These are phyloP conservation scores for Pulicaria dysenterica DNA, from an alignment of 129 eudicot genomes.

Conservation along the genomic window DNA sequence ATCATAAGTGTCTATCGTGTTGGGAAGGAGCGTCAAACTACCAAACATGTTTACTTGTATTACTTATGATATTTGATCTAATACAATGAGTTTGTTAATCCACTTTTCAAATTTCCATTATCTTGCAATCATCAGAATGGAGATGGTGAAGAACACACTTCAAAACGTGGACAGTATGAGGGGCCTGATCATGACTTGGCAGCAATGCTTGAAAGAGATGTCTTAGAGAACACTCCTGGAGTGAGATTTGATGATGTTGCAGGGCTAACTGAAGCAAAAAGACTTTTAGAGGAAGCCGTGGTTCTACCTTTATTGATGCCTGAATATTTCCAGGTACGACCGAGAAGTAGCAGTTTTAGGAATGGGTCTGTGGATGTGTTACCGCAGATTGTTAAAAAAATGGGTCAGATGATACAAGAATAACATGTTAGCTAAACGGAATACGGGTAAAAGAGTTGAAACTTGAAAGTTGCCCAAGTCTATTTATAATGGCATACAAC, in stretches of 20 bases:
- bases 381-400: neutral
- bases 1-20: neutral
- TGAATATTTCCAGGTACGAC: constrained; percentile 89
- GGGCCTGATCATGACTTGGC: constrained; percentile 97
- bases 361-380: neutral
- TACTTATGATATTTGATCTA: neutral
- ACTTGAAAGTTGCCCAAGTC: neutral
- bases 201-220: constrained; percentile 97
- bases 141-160: constrained; percentile 80
- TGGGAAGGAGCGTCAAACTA: constrained; percentile 3
- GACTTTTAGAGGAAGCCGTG: constrained; percentile 84
- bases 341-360: neutral
- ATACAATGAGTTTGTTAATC: neutral
- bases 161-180: constrained; percentile 75
- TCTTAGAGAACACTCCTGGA: constrained; percentile 84
- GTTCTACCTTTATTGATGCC: constrained; percentile 99
- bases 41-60: constrained; percentile 18
- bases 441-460: neutral
- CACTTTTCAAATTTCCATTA: neutral
- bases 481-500: neutral
- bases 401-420: neutral
- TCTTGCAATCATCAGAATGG: constrained; percentile 54
- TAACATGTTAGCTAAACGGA: neutral
- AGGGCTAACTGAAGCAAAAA: constrained; percentile 92
- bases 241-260: constrained; percentile 99